Evolutionary conservation across 2,329 filamentous ascomycete genomes (phyloP), one percentile per base, ranked within the genome.

Genomic region (Clonostachys rhizophaga): DNA sequence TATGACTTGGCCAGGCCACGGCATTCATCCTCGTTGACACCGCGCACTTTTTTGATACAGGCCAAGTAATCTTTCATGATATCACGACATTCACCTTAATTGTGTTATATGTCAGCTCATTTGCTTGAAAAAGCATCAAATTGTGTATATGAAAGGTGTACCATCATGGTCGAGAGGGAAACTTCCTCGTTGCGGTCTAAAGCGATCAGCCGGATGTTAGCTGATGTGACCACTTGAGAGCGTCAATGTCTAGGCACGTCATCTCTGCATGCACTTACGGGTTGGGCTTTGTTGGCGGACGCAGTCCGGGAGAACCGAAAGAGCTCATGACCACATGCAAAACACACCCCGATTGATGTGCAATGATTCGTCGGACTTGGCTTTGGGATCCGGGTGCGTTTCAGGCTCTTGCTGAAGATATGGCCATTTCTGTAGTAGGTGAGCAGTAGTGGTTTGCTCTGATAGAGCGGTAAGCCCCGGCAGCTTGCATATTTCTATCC

Each of bases 151-250:
- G 39, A 33, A 17, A 14, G 41, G 53, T 68, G 54, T 58, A 72
- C 72, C 90, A 66, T 96, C 91, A 59, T 96, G 91, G 67, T 97
- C 92, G 47, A 97, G 82, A n/a, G 92, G 92, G 62, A 97, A 97
- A 58, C 89, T 95, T 47, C 92, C 92, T 58, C 91, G 84, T 65
- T 96, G 88, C 6, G 92, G 92, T 48, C 89, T 94, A 55, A 10
- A 9, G 24, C 9, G 24, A 30, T 30, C 24, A 30, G 24, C 9
- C 24, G 24, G 24, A 30, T 10, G 24, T 30, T 30, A 30, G 24
- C 24, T 30, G 24, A 30, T 30, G 8, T 30, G 24, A 30, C 24
- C 24, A 30, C 24, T 24, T 10, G 10, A 11, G 20, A 44, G 16
- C n/a, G 40, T 43, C 36, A 42, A 16, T 33, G 6, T 16, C 13